A percentile compares a stretch with the other conserved stretches of the same genome.
Conservation (phyloP, 208 protist species). For the Trypanosoma brucei region DNA sequence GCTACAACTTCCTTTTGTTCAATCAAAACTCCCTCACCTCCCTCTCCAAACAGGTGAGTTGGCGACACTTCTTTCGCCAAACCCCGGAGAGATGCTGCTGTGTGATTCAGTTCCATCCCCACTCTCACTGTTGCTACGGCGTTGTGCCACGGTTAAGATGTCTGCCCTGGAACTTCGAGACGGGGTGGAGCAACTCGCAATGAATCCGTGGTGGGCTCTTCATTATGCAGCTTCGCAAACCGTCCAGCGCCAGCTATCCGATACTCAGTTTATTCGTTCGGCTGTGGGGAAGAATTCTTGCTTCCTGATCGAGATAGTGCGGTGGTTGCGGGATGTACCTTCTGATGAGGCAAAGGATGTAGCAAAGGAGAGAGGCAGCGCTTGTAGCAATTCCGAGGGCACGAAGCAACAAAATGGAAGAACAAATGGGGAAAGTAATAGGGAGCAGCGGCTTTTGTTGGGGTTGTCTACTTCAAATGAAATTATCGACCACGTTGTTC, state of each 20-base stretch:
- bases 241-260: slow-evolving; percentile 1
- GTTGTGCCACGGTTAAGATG: slow-evolving; percentile 21
- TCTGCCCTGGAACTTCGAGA: slow-evolving; percentile 25
- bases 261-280: slow-evolving; percentile 8
- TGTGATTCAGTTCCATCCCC: slow-evolving; percentile 36
- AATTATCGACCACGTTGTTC: slow-evolving; percentile 35
- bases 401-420: background rate
- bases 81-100: slow-evolving; percentile 10
- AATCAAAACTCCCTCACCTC: slow-evolving; percentile 32
- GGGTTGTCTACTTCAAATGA: slow-evolving; percentile 8
- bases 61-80: slow-evolving; percentile 10
- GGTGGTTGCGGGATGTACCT: slow-evolving; percentile 8
- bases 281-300: slow-evolving; percentile 19
- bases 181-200: slow-evolving; percentile 12
- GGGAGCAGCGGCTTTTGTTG: background rate
- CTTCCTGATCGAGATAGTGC: slow-evolving; percentile 14
- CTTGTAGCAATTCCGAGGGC: background rate
- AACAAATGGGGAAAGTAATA: background rate
- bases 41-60: slow-evolving; percentile 50
- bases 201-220: slow-evolving; percentile 5
- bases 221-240: slow-evolving; percentile 2
- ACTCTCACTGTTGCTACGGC: slow-evolving; percentile 22
- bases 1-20: slow-evolving; percentile 11
- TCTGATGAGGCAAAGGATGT: background rate
- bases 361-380: background rate